Evolutionary conservation across 139 green algal genomes (phyloP), one percentile per base, ranked within the genome.

Genomic region (Chlorella vulgaris): DNA sequence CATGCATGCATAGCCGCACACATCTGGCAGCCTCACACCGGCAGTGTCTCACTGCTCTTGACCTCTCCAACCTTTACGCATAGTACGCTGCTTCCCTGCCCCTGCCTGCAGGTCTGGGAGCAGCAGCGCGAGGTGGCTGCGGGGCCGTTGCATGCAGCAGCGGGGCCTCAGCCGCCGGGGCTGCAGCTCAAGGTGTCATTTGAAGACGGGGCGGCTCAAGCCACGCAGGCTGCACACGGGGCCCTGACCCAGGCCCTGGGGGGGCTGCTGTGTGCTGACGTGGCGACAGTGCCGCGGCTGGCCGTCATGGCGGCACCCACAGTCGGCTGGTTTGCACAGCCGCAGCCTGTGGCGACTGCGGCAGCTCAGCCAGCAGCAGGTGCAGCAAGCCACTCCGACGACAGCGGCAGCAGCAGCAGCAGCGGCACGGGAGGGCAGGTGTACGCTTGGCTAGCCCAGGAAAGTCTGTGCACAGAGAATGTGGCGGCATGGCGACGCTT

Each of bases 401-500:
- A 7, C 62, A 28, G n/a, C 22, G 29, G 36, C 80, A 40, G 38
- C 53, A 76, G 39, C 40, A 42, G 21, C 33, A 5, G 31, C 15
- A 43, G 39, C 40, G 43, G 21, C 61, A 7, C n/a, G 55, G 76
- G 68, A 70, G 43, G 2, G 35, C 78, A 77, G 66, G 63, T 95
- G 36, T 91, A 92, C 67, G 95, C 86, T 7, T 60, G 78, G 33
- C 76, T 98, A 50, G 90, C 93, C 0, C 81, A 85, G 18, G 95
- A 98, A 84, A 85, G 88, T 13, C 86, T 94, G 0, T 98, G 95
- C 89, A 93, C 90, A 0, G 95, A 98, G 85, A 98, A 98, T 76
- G 84, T 98, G 21, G 95, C 91, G 10, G 92, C 94, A 1, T 98
- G 95, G 95, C 84, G 96, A 31, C 94, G 94, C 85, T 89, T 99